A percentile compares a stretch with the other conserved stretches of the same genome.
Evolutionary conservation across 2,329 filamentous ascomycete genomes (phyloP).

Genomic region (Kalmusia sp.): DNA sequence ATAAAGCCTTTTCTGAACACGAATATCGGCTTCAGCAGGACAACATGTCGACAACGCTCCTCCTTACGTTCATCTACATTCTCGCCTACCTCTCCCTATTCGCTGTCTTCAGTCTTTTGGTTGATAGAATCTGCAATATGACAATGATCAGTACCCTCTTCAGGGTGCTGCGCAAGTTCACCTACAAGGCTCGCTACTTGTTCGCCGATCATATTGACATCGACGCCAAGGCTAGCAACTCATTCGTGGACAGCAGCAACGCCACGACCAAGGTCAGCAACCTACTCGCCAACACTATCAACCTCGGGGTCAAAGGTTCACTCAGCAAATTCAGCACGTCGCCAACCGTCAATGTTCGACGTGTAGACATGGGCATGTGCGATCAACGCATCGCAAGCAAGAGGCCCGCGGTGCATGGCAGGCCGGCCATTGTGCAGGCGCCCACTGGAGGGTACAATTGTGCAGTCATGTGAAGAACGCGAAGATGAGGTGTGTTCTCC

Average conservation of each 20-base stretch:
- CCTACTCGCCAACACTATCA: no score
- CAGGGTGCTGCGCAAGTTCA: background rate
- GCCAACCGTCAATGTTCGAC: no score
- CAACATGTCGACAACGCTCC: background rate
- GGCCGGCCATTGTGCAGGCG: background rate
- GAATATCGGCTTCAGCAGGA: background rate
- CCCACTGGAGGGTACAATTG: slow-evolving; percentile 8
- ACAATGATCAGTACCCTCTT: background rate
- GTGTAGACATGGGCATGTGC: background rate
- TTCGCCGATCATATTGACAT: background rate
- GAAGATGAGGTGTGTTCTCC: background rate
- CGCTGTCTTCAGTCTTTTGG: background rate
- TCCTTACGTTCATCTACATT: background rate
- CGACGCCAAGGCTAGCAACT: background rate
- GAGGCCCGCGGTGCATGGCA: no score
- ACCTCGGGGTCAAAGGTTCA: no score
- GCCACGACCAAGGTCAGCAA: no score
- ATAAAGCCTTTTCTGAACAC: background rate
- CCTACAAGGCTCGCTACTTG: no score
- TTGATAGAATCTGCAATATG: no score
- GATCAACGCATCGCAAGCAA: no score
- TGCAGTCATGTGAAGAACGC: slow-evolving; percentile 13
- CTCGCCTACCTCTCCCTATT: background rate
- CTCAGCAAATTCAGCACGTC: no score
- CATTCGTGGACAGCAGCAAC: background rate